Percentiles rank a stretch among this genome's conserved stretches.
These are phyloP conservation scores for Isatis tinctoria DNA, from an alignment of 345 rosid species.

Conservation along the genomic window DNA sequence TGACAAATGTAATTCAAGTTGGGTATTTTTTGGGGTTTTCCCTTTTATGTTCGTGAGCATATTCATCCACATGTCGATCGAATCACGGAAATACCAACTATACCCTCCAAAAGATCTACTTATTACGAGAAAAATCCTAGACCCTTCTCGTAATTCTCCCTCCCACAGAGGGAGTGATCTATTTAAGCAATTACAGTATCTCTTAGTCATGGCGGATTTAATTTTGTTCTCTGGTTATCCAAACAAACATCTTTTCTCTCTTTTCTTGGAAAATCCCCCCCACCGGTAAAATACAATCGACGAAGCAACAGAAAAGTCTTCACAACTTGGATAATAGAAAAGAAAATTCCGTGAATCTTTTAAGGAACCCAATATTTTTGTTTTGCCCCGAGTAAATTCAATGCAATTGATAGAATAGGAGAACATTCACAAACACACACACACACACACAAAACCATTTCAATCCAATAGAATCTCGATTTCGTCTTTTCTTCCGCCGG, in stretches of 20 bases:
- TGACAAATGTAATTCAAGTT: too few relatives aligned
- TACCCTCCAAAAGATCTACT: background rate
- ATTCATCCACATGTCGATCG: background rate
- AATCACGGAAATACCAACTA: background rate
- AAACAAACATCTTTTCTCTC: conserved; percentile 6
- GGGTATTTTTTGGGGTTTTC: too few relatives aligned
- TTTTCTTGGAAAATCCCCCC: background rate
- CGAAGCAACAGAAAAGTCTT: conserved; percentile 13
- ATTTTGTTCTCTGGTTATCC: conserved; percentile 1
- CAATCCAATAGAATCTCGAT: conserved; percentile 5
- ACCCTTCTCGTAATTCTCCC: conserved; percentile 29
- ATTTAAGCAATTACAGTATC: conserved; percentile 31
- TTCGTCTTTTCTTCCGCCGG: conserved; percentile 18
- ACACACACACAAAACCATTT: background rate
- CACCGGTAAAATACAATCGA: conserved; percentile 11
- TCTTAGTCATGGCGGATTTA: conserved; percentile 21
- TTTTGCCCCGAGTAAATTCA: background rate
- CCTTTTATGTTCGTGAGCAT: background rate
- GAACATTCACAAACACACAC: too few relatives aligned
- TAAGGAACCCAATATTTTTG: background rate
- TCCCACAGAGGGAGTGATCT: conserved; percentile 19
- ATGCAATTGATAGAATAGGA: background rate
- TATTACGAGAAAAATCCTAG: conserved; percentile 3
- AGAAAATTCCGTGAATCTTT: background rate
- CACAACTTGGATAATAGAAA: background rate